phyloP scores from a whole-genome alignment of 192 early-diverging fungal species.

The Coemansia sp. region DNA sequence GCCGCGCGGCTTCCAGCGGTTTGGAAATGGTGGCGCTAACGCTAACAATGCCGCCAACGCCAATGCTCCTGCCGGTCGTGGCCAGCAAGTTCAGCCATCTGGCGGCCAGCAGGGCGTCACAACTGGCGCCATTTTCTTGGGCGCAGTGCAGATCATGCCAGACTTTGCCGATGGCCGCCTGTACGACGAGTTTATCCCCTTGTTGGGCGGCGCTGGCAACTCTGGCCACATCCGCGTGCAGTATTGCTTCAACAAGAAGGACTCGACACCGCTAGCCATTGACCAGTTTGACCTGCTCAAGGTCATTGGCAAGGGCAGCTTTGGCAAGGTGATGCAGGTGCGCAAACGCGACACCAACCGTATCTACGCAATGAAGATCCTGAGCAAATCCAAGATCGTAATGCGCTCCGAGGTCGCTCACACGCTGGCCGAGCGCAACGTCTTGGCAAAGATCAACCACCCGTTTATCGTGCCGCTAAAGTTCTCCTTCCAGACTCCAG shows the following conservation, averaged over 20 bases:
- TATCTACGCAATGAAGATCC: constrained; percentile 97
- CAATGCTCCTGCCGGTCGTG: constrained; percentile 21
- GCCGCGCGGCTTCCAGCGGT: constrained; percentile 52
- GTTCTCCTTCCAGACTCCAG: constrained; percentile 91
- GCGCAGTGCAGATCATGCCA: constrained; percentile 52
- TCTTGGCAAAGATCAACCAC: constrained; percentile 85
- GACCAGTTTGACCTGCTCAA: constrained; percentile 94
- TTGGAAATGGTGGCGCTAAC: constrained; percentile 30
- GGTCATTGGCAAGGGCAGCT: constrained; percentile 95
- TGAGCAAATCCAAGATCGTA: constrained; percentile 92
- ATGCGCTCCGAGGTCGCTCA: constrained; percentile 91
- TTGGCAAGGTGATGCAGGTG: constrained; percentile 97
- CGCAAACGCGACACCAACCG: constrained; percentile 88
- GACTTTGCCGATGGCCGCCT: constrained; percentile 58
- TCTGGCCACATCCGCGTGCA: constrained; percentile 73
- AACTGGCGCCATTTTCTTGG: constrained; percentile 53
- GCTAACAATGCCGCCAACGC: constrained; percentile 7
- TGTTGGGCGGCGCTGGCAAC: constrained; percentile 58
- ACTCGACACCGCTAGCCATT: constrained; percentile 71
- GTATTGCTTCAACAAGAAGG: constrained; percentile 68
- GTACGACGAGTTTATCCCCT: constrained; percentile 64
- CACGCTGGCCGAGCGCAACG: constrained; percentile 89
- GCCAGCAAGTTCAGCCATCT: constrained; percentile 30
- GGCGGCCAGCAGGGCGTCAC: constrained; percentile 38
- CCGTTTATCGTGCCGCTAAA: constrained; percentile 95